These are phyloP conservation scores for Cajanus cajan DNA, from an alignment of 306 rosid genomes.

Conservation along the genomic window DNA sequence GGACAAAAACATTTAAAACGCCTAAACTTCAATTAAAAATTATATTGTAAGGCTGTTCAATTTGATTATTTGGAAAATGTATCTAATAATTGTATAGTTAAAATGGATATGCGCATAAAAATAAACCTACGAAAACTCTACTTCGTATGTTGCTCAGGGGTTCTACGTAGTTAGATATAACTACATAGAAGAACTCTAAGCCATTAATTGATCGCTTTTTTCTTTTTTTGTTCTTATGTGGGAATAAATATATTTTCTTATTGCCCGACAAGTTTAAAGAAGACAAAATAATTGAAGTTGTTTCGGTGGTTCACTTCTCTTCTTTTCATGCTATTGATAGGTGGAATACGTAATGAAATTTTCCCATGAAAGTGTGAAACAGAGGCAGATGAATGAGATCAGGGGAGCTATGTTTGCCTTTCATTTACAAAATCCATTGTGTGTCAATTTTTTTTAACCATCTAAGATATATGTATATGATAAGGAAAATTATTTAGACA, in stretches of 20 bases:
- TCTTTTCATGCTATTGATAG: constrained; percentile 30
- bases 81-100: neutral
- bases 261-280: constrained; percentile 23
- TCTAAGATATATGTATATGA: too few relatives aligned
- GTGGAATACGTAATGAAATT: neutral
- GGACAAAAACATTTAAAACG: neutral
- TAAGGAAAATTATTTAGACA: too few relatives aligned
- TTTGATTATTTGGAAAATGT: neutral
- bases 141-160: neutral
- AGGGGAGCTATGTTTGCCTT: neutral
- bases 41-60: neutral
- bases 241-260: neutral
- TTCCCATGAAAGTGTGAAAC: neutral
- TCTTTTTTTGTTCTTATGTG: constrained; percentile 8
- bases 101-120: neutral
- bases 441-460: too few relatives aligned
- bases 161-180: neutral
- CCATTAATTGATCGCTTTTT: neutral
- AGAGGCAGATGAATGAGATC: neutral
- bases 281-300: constrained; percentile 30
- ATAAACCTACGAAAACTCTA: neutral
- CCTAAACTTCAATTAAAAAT: neutral
- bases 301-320: constrained; percentile 31
- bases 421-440: neutral
- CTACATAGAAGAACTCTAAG: neutral